Evolutionary conservation across 2,329 filamentous ascomycete genomes (phyloP), one percentile per base, ranked within the genome.

Genomic region (Talaromyces sp.): DNA sequence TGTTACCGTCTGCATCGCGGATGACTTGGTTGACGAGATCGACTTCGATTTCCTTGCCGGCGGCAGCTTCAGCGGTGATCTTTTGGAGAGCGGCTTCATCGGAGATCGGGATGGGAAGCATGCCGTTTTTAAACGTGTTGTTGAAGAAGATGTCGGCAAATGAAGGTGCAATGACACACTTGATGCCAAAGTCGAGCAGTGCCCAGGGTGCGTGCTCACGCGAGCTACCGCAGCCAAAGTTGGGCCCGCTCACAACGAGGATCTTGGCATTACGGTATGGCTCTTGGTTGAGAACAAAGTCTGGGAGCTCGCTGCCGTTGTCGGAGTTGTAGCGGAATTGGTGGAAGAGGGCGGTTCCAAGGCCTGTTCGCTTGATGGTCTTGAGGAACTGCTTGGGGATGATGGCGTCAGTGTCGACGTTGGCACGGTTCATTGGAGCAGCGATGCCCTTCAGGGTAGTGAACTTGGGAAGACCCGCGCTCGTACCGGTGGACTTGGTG

Each of bases 101-200:
- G 34, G 83, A 80, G 72, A 98, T 89, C 63, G 83, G 79, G 64
- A 98, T 87, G 55, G 94, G 93, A 65, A 98, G 82, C 95, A 98
- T 98, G 81, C 94, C 94, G 81, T 99, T 99, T 85, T 99, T 98
- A 86, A 97, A 98, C n/a, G 90, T 95, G 83, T 99, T 99, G 86
- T 96, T 97, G 86, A 94, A 96, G 87, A 97, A 97, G 77, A 99
- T 99, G 73, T 96, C 92, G 62, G 89, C 90, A 68, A 86, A 91
- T 1, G 90, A 93, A 1, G 92, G 91, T 0, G 94, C 95, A 68
- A 98, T 96, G 71, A 98, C 84, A 75, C 89, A 94, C 74, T 89
- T 91, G 80, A 99, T 96, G 68, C 95, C 95, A 70, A 98, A 98
- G 79, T 98, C 95, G 61, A 96, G 87, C 28, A 98, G 85, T 5